Evolutionary conservation across 129 eudicot species (phyloP), one percentile per base, ranked within the genome.

Genomic region (Artemisia argyi): DNA sequence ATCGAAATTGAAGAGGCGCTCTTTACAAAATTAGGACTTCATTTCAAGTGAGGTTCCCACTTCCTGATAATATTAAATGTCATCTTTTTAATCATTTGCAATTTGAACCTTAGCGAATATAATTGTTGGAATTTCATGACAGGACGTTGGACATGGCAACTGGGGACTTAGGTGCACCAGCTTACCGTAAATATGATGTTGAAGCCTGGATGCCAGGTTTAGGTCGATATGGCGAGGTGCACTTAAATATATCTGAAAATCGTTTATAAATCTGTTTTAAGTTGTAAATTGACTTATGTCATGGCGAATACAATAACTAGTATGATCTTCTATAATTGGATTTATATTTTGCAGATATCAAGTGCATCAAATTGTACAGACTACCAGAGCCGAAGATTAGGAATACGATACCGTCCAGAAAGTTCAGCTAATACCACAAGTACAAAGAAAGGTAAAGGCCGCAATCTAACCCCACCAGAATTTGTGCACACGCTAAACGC

Each of bases 151-250:
- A 93, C 79, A 93, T 93, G 98, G 96, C 97, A 71, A 81, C 98
- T 3, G 86, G 79, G 78, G 98, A 93, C 81, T 73, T 93, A 78
- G 98, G 98, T 78, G 98, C 98, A 24, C 98, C 98, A 16, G 98
- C 98, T 18, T 93, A 83, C 60, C 95, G 98, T 64, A 93, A 93
- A 73, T 89, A 82, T 60, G 98, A 93, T 54, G 75, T 93, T 50
- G 98, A 93, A 78, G 98, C 98, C 14, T 93, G 98, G 98, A 93
- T 93, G 98, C 98, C 98, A 42, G 98, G 98, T 8, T 84, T 93
- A 74, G 96, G 87, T 22, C 95, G 98, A 14, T 93, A 87, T 75
- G 98, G 98, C 57, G 98, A 93, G 95, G 98, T 93, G 80, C 71
- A 83, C 26, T 16, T 57, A 32, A 32, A 39, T 39, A 39, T 39